A percentile compares a stretch with the other conserved stretches of the same genome.
Conservation (phyloP, 345 rosid genomes). For the Ailanthus altissimus region DNA sequence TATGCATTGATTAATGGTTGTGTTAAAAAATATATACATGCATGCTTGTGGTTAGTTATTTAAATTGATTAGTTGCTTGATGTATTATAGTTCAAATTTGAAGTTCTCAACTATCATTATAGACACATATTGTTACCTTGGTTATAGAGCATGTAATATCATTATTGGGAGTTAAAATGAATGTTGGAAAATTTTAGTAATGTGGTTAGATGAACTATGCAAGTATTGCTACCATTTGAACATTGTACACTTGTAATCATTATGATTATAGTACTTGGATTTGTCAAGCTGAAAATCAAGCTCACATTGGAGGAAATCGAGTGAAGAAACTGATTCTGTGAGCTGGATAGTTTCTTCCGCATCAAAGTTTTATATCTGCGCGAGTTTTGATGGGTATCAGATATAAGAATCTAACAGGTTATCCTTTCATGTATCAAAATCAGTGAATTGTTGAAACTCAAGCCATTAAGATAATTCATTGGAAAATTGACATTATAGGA, state of each 20-base stretch:
- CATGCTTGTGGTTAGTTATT: too few species aligned
- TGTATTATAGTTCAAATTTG: too few species aligned
- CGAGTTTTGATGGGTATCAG: slow-evolving; percentile 70
- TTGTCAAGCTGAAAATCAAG: too few species aligned
- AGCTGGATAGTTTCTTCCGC: neutral
- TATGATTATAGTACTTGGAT: neutral
- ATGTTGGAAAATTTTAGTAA: too few species aligned
- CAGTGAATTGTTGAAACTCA: neutral
- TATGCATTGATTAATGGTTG: too few species aligned
- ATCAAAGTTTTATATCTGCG: slow-evolving; percentile 27
- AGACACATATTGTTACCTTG: too few species aligned
- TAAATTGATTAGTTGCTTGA: too few species aligned
- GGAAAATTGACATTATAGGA: neutral
- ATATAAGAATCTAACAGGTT: neutral
- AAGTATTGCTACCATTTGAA: slow-evolving; percentile 10
- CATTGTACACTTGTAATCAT: slow-evolving; percentile 12
- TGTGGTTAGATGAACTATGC: too few species aligned
- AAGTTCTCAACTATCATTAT: too few species aligned
- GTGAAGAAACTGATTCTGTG: neutral
- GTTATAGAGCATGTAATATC: too few species aligned
- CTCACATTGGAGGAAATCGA: neutral
- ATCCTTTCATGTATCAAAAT: neutral
- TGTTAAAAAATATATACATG: too few species aligned
- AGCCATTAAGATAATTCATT: neutral
- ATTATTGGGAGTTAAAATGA: too few species aligned